Evolutionary conservation across 306 rosid genomes (phyloP), one percentile per base, ranked within the genome.

Genomic region (Oxytropis ochrocephala): DNA sequence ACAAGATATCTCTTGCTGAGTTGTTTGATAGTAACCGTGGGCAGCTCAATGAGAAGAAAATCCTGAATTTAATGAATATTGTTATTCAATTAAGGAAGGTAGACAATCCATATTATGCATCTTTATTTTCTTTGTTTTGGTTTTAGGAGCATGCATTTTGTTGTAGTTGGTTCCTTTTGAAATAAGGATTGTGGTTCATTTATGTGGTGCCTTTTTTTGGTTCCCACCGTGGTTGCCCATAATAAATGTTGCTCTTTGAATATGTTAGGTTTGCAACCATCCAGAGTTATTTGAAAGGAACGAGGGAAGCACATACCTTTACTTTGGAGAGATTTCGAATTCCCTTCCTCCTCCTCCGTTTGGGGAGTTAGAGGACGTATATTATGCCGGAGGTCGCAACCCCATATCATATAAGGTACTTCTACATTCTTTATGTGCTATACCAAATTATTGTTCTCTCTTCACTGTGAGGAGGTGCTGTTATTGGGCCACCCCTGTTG

Each of bases 31-130:
- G 87, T 84, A 90, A 82, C 67, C 96, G 89, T 48, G 96, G 96
- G 64, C 97, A 91, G 79, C 85, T 94, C 59, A 94, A 88, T 48
- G 99, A 88, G 72, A 94, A 89, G 86, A 94, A 82, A 81, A 79
- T 91, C 75, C 77, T 86, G 75, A 94, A 91, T 79, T 82, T 94
- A 56, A 94, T 94, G 99, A 94, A 94, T 67, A 91, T 94, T 59
- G 99, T 94, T 80, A 94, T 94, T 85, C 99, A 94, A 81, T 83
- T 94, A 42, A 85, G 99, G 70, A 94, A 94, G 90, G 99, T 94
- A 81, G 54, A 27, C 51, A 56, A 16, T 75, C 73, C 58, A 56
- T 69, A 50, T 32, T 48, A 11, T 51, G 42, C 60, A 6, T 8
- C 42, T 27, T 19, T 75, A 30, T 54, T 61, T 44, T 24, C 52